Percentiles rank a stretch among this genome's conserved stretches.
Conservation (phyloP, 1,139 yeast genomes). For the Candida dubliniensis region DNA sequence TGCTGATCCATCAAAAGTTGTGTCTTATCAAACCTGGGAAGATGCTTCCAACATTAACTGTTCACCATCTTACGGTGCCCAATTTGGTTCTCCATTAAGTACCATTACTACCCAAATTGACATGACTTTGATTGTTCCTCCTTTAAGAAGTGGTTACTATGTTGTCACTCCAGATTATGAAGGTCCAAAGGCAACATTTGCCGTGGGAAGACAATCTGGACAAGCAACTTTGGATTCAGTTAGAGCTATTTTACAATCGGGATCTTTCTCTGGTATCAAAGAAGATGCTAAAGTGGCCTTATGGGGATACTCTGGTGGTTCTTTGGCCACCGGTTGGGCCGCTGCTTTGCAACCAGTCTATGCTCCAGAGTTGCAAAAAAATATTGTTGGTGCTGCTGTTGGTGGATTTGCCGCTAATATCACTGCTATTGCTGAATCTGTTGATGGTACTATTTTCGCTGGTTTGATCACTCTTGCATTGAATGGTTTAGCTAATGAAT, state of each 20-base stretch:
- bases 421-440: conserved; percentile 23
- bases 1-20: conserved; percentile 22
- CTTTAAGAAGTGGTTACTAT: conserved; percentile 26
- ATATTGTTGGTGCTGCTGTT: conserved; percentile 30
- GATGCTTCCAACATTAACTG: conserved; percentile 17
- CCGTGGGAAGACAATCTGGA: conserved; percentile 26
- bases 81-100: conserved; percentile 12
- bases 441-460: conserved; percentile 26
- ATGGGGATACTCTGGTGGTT: conserved; percentile 35
- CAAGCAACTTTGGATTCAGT: conserved; percentile 25
- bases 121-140: conserved; percentile 20
- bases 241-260: conserved; percentile 21
- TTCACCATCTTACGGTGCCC: conserved; percentile 18
- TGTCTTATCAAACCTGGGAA: conserved; percentile 20
- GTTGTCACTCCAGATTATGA: conserved; percentile 30
- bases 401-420: conserved; percentile 35
- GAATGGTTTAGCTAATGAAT: conserved; percentile 27
- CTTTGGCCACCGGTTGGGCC: conserved; percentile 31
- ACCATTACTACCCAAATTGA: conserved; percentile 20
- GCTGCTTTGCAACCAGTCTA: conserved; percentile 30
- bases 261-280: conserved; percentile 21
- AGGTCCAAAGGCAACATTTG: conserved; percentile 20
- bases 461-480: conserved; percentile 30
- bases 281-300: conserved; percentile 21
- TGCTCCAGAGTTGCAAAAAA: conserved; percentile 31